phyloP scores from a whole-genome alignment of 2,329 filamentous ascomycete species.

The Pestalotiopsis sp. region DNA sequence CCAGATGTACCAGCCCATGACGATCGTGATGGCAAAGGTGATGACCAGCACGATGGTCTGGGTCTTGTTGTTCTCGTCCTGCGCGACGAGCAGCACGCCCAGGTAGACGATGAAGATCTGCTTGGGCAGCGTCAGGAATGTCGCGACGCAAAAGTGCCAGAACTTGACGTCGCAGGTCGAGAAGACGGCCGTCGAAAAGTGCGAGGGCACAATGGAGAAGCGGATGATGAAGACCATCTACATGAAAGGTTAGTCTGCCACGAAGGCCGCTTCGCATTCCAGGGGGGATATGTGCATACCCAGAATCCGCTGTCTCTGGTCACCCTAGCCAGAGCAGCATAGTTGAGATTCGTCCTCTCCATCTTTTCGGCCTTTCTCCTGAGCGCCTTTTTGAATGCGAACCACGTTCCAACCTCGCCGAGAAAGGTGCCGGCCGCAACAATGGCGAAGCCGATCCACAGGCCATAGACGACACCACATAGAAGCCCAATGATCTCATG shows the following conservation, averaged over 20 bases:
- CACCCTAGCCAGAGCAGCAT: conserved; percentile 41
- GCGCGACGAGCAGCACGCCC: conserved; percentile 37
- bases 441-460: conserved; percentile 44
- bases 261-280: background rate
- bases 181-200: conserved; percentile 46
- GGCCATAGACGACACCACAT: conserved; percentile 43
- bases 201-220: conserved; percentile 42
- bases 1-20: conserved; percentile 39
- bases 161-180: conserved; percentile 44
- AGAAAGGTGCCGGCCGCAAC: conserved; percentile 43
- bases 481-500: conserved; percentile 44
- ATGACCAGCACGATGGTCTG: conserved; percentile 37
- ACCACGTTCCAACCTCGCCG: conserved; percentile 44
- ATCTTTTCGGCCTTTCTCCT: conserved; percentile 38
- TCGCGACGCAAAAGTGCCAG: conserved; percentile 42
- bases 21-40: conserved; percentile 37
- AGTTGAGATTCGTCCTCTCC: conserved; percentile 43
- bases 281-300: conserved; percentile 24
- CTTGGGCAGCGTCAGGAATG: conserved; percentile 43
- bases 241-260: conserved; percentile 8
- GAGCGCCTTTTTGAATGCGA: conserved; percentile 41
- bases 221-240: conserved; percentile 43
- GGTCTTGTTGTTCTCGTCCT: conserved; percentile 28
- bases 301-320: conserved; percentile 44
- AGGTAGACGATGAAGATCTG: conserved; percentile 45